Evolutionary conservation across 768 basidiomycete genomes (phyloP).

Genomic region (Hortiboletus campestris): DNA sequence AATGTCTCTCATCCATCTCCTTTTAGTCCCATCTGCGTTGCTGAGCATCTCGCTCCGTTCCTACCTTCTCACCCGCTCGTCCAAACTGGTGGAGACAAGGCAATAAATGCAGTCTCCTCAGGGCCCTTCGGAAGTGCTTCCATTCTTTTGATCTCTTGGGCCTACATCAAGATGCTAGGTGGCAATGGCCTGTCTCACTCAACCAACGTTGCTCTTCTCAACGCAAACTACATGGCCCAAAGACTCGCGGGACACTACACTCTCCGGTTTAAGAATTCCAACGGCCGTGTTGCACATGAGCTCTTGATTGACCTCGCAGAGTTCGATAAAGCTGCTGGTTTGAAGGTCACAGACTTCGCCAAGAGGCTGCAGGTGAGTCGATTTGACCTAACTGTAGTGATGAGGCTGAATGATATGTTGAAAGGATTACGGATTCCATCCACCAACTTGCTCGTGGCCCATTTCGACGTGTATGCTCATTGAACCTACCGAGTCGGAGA

Average conservation of each 20-base stretch:
- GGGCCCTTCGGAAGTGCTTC: slow-evolving; percentile 95
- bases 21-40: slow-evolving; percentile 84
- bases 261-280: slow-evolving; percentile 85
- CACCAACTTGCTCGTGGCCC: slow-evolving; percentile 98
- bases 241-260: slow-evolving; percentile 83
- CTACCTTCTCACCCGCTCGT: slow-evolving; percentile 84
- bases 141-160: slow-evolving; percentile 96
- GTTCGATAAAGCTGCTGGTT: slow-evolving; percentile 84
- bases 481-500: slow-evolving; percentile 96
- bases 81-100: slow-evolving; percentile 58
- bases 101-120: slow-evolving; percentile 86
- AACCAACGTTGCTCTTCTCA: slow-evolving; percentile 85
- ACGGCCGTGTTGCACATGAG: slow-evolving; percentile 94
- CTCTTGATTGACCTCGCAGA: slow-evolving; percentile 93
- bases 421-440: slow-evolving; percentile 91
- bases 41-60: slow-evolving; percentile 92
- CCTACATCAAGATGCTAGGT: slow-evolving; percentile 99
- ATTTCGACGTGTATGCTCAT: slow-evolving; percentile 97
- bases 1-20: slow-evolving; percentile 1
- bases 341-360: slow-evolving; percentile 95
- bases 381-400: not conserved
- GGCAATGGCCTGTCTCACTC: slow-evolving; percentile 84
- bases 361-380: slow-evolving; percentile 83
- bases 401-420: not conserved
- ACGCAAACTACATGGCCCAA: slow-evolving; percentile 96